A percentile compares a stretch with the other conserved stretches of the same genome.
These are phyloP conservation scores for Pseudoneurospora amorphoporcata DNA, from an alignment of 495 filamentous ascomycete species.

Conservation along the genomic window DNA sequence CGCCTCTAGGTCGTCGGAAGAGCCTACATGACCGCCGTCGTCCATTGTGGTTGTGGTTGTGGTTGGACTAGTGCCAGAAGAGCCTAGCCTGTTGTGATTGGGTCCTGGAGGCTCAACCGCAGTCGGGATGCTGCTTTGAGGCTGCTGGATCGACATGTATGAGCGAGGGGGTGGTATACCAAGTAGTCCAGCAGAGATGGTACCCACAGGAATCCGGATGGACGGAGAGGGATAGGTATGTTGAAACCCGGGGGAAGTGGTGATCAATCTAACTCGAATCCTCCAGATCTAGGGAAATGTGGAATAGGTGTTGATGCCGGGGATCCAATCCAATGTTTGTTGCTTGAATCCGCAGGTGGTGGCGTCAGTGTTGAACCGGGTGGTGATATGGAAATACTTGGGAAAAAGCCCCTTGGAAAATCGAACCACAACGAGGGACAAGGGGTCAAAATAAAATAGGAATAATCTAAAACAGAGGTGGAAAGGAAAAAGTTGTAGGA, in stretches of 20 bases:
- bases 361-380: background rate
- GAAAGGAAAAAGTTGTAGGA: background rate
- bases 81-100: background rate
- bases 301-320: background rate
- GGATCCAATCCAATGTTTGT: background rate
- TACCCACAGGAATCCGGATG: background rate
- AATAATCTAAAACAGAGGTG: background rate
- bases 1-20: background rate
- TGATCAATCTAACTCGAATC: background rate
- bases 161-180: background rate
- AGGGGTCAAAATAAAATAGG: background rate
- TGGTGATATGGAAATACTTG: background rate
- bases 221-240: background rate
- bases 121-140: background rate
- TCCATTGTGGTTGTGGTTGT: slow-evolving; percentile 4
- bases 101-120: background rate
- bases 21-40: background rate
- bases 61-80: background rate
- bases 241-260: background rate
- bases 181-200: background rate
- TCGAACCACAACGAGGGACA: background rate
- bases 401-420: background rate
- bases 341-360: background rate
- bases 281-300: background rate
- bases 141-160: background rate